phyloP scores from a whole-genome alignment of 306 rosid genomes.

The Alnus glutinosa region DNA sequence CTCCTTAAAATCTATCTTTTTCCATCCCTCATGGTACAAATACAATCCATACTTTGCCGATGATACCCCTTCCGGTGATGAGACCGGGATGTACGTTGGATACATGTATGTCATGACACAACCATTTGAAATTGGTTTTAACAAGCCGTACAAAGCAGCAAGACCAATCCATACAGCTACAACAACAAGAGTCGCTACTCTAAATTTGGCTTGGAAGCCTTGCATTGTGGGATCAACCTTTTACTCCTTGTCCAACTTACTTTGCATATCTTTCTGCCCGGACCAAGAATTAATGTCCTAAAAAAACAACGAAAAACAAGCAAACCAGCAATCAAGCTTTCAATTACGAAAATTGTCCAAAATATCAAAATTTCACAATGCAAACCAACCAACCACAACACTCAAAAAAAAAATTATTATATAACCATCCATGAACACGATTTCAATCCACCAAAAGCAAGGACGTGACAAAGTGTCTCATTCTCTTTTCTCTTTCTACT shows the following conservation, averaged over 20 bases:
- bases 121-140: conserved; percentile 82
- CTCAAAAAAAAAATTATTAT: not conserved
- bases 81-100: conserved; percentile 86
- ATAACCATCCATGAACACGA: not conserved
- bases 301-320: no score
- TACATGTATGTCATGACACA: conserved; percentile 96
- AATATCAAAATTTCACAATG: not conserved
- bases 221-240: conserved; percentile 40
- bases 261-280: conserved; percentile 21
- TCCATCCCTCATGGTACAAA: conserved; percentile 98
- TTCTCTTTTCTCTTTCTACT: not conserved
- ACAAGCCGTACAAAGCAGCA: conserved; percentile 63
- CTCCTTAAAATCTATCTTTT: conserved; percentile 77
- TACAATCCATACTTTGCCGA: conserved; percentile 73
- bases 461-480: not conserved
- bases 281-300: conserved; percentile 7
- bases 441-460: not conserved
- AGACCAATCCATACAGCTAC: conserved; percentile 52
- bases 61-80: conserved; percentile 42
- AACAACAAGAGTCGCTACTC: conserved; percentile 53
- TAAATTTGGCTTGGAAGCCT: conserved; percentile 60
- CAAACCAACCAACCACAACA: not conserved
- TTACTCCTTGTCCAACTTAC: conserved; percentile 20
- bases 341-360: not conserved
- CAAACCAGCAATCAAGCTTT: not conserved